A percentile compares a stretch with the other conserved stretches of the same genome.
Conservation (phyloP, 345 rosid species). For the Microcos paniculata region DNA sequence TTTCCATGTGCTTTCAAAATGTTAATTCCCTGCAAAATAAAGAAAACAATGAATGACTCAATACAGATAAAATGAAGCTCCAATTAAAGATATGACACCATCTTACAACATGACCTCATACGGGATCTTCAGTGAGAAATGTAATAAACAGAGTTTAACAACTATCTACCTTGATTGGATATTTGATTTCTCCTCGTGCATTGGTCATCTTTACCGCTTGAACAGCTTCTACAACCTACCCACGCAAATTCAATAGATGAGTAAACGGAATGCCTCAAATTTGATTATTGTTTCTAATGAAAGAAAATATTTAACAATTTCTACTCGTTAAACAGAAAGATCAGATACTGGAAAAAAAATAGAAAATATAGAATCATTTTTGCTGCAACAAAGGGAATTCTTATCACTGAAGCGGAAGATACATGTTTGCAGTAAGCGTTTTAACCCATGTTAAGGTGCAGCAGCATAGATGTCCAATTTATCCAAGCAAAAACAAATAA, state of each 20-base stretch:
- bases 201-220: constrained; percentile 87
- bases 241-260: constrained; percentile 11
- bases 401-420: background rate
- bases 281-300: background rate
- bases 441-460: background rate
- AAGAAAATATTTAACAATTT: background rate
- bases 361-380: background rate
- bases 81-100: background rate
- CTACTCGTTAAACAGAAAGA: background rate
- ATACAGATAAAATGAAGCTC: background rate
- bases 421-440: background rate
- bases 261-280: background rate
- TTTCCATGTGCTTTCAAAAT: constrained; percentile 93
- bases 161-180: constrained; percentile 83
- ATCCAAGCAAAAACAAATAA: background rate
- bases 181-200: constrained; percentile 79
- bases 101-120: background rate
- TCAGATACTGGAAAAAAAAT: background rate
- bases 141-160: background rate
- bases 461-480: background rate
- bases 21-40: constrained; percentile 64
- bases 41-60: constrained; percentile 1
- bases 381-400: background rate
- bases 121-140: background rate
- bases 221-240: constrained; percentile 87